phyloP scores from a whole-genome alignment of 805 yeast species.

The Myxozyma kluyveri region DNA sequence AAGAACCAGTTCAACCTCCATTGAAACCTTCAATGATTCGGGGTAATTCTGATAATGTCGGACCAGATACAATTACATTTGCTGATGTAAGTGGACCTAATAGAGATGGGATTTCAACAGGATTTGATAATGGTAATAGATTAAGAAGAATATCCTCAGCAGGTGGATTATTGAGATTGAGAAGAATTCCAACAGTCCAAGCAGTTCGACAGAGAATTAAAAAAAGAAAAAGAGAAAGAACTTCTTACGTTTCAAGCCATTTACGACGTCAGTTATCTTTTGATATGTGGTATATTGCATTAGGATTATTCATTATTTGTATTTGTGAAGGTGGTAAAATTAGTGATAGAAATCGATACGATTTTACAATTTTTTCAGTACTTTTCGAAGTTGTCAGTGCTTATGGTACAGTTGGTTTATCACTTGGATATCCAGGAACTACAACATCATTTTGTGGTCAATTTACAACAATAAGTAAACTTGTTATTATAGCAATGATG shows the following conservation, averaged over 20 bases:
- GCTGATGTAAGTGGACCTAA: background rate
- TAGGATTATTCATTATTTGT: slow-evolving; percentile 82
- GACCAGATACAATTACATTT: background rate
- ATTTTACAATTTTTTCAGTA: slow-evolving; percentile 66
- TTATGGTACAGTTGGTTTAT: slow-evolving; percentile 93
- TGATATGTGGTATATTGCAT: slow-evolving; percentile 88
- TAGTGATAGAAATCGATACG: slow-evolving; percentile 41
- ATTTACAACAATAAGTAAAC: slow-evolving; percentile 70
- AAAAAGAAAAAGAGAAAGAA: slow-evolving; percentile 41
- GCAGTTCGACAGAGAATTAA: slow-evolving; percentile 29
- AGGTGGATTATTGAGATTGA: background rate
- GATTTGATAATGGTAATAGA: background rate
- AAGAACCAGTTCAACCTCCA: background rate
- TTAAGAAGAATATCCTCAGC: background rate
- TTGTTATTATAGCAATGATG: slow-evolving; percentile 85
- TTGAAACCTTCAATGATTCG: background rate
- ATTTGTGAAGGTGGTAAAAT: slow-evolving; percentile 76
- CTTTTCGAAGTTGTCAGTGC: slow-evolving; percentile 91
- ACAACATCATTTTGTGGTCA: slow-evolving; percentile 70
- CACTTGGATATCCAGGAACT: slow-evolving; percentile 73
- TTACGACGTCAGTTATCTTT: slow-evolving; percentile 87
- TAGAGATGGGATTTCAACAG: background rate
- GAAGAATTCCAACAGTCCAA: background rate
- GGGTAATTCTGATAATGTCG: background rate
- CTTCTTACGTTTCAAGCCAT: slow-evolving; percentile 77